These are phyloP conservation scores for Nicotiana noctiflora DNA, from an alignment of 257 asterid genomes.

Conservation along the genomic window DNA sequence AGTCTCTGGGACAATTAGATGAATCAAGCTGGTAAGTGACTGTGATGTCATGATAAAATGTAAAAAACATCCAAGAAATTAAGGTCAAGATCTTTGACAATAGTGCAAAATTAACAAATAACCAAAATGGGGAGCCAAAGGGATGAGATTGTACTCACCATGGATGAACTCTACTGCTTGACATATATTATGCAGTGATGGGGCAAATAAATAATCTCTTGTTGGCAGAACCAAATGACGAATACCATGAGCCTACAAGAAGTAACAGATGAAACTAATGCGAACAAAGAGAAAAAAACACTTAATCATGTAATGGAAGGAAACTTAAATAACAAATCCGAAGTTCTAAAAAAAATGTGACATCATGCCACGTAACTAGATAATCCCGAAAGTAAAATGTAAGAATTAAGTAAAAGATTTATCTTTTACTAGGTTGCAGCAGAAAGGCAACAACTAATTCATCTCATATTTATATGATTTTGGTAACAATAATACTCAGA, in stretches of 20 bases:
- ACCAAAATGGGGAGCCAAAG: not conserved
- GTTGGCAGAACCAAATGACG: conserved; percentile 42
- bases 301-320: not conserved
- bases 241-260: conserved; percentile 35
- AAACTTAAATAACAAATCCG: not conserved
- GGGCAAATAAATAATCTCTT: conserved; percentile 47
- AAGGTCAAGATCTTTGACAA: not conserved
- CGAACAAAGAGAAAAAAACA: not conserved
- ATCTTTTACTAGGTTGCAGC: not conserved
- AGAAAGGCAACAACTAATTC: not conserved
- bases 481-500: not conserved
- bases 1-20: not conserved
- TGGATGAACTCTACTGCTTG: conserved; percentile 43
- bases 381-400: not conserved
- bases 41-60: not conserved
- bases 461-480: not conserved
- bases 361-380: not conserved
- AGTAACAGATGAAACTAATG: not conserved
- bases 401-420: not conserved
- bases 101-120: not conserved
- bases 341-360: not conserved
- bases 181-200: conserved; percentile 31
- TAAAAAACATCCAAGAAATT: not conserved
- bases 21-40: not conserved
- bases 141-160: conserved; percentile 14